Evolutionary conservation across 2,329 filamentous ascomycete genomes (phyloP), one percentile per base, ranked within the genome.

Genomic region (Pseudogymnoascus sp.): DNA sequence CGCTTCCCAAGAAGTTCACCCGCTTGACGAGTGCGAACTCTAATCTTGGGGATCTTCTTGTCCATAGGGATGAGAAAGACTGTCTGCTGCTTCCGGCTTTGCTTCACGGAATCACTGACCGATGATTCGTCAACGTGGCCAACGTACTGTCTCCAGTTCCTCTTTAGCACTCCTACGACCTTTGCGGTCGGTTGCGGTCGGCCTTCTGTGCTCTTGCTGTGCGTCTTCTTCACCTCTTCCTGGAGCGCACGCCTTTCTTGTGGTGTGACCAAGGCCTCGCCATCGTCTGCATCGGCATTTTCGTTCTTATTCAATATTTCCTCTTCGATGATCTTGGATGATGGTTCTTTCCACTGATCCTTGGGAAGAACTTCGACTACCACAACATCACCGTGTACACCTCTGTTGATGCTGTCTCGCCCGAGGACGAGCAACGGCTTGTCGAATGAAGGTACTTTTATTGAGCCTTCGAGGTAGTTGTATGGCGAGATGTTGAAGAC

Each of bases 11-110:
- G 75, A 3, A 99, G 81, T 69, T 96, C 91, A 14, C 86, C 85
- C 22, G 91, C 92, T 74, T 97, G 94, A 59, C 94, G 83, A 9
- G 94, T 97, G 58, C 92, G 87, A 60, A 99, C 85, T 50, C 91
- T 85, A 68, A 99, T 97, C 77, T 97, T 99, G 2, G 94, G 94
- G 20, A 99, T 89, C 69, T 91, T 88, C 79, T 96, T 97, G 75
- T 99, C 93, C 93, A 99, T 97, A 3, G 94, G 92, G 57, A 97
- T 86, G 16, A 99, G 81, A 74, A 99, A 99, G 12, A 99, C 91
- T 14, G 85, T 95, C 71, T 97, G 91, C 71, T 95, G 91, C 68
- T 89, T 89, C 62, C 91, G 84, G 30, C 90, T 91, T 67, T 91
- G 87, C 63, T 85, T 87, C 1, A 83, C 83, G 2, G 85, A 83